A percentile compares a stretch with the other conserved stretches of the same genome.
These are phyloP conservation scores for Ramaria rubella DNA, from an alignment of 768 basidiomycete species.

Conservation along the genomic window DNA sequence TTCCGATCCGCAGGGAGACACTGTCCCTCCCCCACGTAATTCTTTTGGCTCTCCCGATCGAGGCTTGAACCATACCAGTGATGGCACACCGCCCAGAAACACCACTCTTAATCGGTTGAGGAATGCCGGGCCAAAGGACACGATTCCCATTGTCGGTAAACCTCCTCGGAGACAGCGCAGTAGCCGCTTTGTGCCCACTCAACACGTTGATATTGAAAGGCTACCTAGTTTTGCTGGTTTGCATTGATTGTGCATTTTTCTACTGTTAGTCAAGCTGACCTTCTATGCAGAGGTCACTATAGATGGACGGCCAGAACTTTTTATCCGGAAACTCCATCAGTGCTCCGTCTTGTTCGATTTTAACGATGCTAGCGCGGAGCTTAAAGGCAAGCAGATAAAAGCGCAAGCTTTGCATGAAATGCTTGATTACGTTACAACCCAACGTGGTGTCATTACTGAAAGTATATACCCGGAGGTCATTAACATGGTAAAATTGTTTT, in stretches of 20 bases:
- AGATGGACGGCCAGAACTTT: slow-evolving; percentile 82
- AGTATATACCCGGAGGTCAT: slow-evolving; percentile 98
- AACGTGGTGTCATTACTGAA: slow-evolving; percentile 94
- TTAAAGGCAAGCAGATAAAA: slow-evolving; percentile 98
- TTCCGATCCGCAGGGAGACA: slow-evolving; percentile 41
- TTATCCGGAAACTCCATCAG: slow-evolving; percentile 92
- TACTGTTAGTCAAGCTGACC: neutral
- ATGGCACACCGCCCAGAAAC: slow-evolving; percentile 56
- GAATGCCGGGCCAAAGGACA: slow-evolving; percentile 79
- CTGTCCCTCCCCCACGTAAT: neutral
- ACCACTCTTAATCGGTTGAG: slow-evolving; percentile 69
- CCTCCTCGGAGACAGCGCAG: slow-evolving; percentile 97
- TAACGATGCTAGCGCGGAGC: slow-evolving; percentile 92
- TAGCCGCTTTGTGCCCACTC: slow-evolving; percentile 92
- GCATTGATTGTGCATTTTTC: slow-evolving; percentile 19
- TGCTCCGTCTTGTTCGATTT: slow-evolving; percentile 98
- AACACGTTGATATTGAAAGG: slow-evolving; percentile 93
- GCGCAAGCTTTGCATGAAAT: slow-evolving; percentile 96
- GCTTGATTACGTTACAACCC: slow-evolving; percentile 97
- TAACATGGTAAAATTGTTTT: slow-evolving; percentile 69
- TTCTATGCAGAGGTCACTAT: slow-evolving; percentile 69
- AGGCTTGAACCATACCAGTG: slow-evolving; percentile 20
- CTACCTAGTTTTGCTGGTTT: slow-evolving; percentile 84
- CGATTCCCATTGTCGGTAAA: slow-evolving; percentile 93
- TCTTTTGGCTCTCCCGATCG: slow-evolving; percentile 8